phyloP scores from a whole-genome alignment of 106 monocot species.

The Triglochin maritima region DNA sequence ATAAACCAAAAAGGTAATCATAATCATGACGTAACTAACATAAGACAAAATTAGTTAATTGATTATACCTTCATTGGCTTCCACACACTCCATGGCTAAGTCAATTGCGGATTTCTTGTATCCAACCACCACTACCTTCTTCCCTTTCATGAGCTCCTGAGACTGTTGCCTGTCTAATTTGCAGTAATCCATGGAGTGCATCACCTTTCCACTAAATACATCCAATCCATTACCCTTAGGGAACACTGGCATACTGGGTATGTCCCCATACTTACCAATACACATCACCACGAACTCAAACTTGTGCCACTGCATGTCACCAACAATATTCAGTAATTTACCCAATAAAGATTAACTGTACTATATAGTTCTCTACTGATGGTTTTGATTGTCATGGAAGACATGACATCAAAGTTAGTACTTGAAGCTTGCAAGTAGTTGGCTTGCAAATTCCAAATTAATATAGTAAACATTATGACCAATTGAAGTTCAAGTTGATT shows the following conservation, averaged over 20 bases:
- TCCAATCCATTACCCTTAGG: conserved; percentile 47
- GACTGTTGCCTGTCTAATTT: conserved; percentile 47
- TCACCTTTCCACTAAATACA: conserved; percentile 57
- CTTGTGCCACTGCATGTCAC: conserved; percentile 43
- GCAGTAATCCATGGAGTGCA: conserved; percentile 86
- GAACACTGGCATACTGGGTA: conserved; percentile 55
- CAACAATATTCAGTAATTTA: neutral
- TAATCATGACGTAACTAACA: too few relatives aligned
- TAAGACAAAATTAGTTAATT: too few relatives aligned
- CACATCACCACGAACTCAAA: conserved; percentile 92
- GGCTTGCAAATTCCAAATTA: too few relatives aligned
- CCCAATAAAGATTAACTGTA: neutral
- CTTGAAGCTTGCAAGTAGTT: too few relatives aligned
- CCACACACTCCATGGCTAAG: conserved; percentile 67
- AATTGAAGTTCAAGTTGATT: too few relatives aligned
- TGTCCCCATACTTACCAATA: conserved; percentile 77
- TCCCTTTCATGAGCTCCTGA: conserved; percentile 53
- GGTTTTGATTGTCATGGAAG: too few relatives aligned
- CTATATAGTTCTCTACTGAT: too few relatives aligned
- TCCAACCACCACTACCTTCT: conserved; percentile 73
- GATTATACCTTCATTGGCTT: conserved; percentile 60
- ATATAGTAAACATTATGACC: too few relatives aligned
- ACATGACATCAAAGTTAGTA: too few relatives aligned
- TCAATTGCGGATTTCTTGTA: conserved; percentile 90
- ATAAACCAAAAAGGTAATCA: too few relatives aligned